Base-by-base conservation (phyloP, 1,284 basidiomycete species). In the Phylloporus gajari region DNA sequence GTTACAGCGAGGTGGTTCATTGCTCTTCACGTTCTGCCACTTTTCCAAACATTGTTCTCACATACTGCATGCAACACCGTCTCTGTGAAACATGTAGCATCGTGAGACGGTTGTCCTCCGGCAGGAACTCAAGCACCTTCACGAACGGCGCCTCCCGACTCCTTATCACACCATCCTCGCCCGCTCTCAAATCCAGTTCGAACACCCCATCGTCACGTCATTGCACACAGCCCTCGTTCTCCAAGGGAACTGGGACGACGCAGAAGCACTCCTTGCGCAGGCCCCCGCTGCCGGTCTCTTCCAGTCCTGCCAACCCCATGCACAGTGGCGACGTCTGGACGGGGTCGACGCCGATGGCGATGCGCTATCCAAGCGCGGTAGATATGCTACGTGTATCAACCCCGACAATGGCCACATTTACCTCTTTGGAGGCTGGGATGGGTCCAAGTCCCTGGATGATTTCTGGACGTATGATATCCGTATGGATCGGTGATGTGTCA, bases 351-450 rank as follows among this genome's bases (percentile, higher is more conserved):
- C 88, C 2, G 89, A 93, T 75, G 91, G 91, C 2, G 91, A 92
- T 75, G 80, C 87, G 0, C 93, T 93, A 7, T 84, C 86, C 42
- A 85, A 88, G 65, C 88, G 94, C 3, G 93, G 94, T 27, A 95
- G 94, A 0, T 94, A 95, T 75, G 91, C 93, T 32, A 94, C 95
- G 92, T 94, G 93, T 76, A 88, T 95, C 74, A 94, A 96, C 79
- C 83, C 88, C 42, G 85, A 87, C 19, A 87, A 88, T 53, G 88
- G 90, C 9, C 82, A 88, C 61, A 90, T 95, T 21, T 95, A 95
- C 78, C 85, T 96, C 25, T 91, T 94, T 72, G 95, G 95, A 2
- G 95, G 95, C 0, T 96, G 91, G 90, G 90, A 95, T 74, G 94
- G 95, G 5, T 82, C 88, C 70, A 91, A 88, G 72, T 91, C 90